These are phyloP conservation scores for Phytophthora capsici DNA, from an alignment of 352 stramenopile species.

Conservation along the genomic window DNA sequence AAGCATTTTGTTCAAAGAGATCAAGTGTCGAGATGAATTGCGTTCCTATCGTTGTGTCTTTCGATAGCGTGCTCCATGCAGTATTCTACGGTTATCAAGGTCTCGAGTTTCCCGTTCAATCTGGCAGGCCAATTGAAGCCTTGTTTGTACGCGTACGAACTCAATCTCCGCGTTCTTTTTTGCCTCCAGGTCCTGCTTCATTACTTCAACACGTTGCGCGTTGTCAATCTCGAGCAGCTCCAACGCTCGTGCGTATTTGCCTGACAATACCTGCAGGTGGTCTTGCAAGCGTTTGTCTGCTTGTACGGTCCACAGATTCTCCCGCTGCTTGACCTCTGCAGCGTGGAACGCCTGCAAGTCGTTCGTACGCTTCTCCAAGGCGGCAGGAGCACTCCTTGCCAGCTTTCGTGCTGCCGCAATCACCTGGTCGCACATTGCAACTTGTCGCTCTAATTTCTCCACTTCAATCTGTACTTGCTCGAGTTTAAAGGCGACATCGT, in stretches of 20 bases:
- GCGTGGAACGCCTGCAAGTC: slow-evolving; percentile 42
- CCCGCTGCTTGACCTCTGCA: slow-evolving; percentile 36
- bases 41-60: slow-evolving; percentile 2
- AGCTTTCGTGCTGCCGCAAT: slow-evolving; percentile 34
- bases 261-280: slow-evolving; percentile 27
- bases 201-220: slow-evolving; percentile 27
- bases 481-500: slow-evolving; percentile 32
- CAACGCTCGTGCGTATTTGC: slow-evolving; percentile 27
- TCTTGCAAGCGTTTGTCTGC: slow-evolving; percentile 32
- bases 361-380: slow-evolving; percentile 30
- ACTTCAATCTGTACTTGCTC: slow-evolving; percentile 31
- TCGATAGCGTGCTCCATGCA: not conserved
- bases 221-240: slow-evolving; percentile 36
- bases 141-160: slow-evolving; percentile 45
- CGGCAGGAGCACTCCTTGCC: slow-evolving; percentile 17
- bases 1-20: too few relatives aligned
- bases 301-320: slow-evolving; percentile 42
- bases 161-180: slow-evolving; percentile 48
- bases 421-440: slow-evolving; percentile 41
- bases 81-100: not conserved
- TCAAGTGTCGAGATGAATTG: slow-evolving; percentile 3
- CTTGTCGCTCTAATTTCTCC: slow-evolving; percentile 15
- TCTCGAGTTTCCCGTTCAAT: slow-evolving; percentile 32
- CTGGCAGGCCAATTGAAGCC: slow-evolving; percentile 44
- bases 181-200: slow-evolving; percentile 34